These are phyloP conservation scores for Luvunga scandens DNA, from an alignment of 345 rosid species.

Conservation along the genomic window DNA sequence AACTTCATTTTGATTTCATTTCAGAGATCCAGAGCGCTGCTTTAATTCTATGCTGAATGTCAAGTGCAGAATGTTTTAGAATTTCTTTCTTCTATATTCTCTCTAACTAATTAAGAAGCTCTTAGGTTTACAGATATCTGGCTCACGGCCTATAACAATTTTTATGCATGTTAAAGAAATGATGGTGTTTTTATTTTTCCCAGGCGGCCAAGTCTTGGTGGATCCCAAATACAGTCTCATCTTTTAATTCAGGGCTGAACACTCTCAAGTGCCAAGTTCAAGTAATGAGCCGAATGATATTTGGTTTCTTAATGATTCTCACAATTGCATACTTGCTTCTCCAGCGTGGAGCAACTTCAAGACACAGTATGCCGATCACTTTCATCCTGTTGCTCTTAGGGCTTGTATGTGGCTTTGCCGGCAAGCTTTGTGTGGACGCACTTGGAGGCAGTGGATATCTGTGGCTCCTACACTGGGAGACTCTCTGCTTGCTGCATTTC, in stretches of 20 bases:
- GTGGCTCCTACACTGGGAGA: slow-evolving; percentile 80
- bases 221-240: slow-evolving; percentile 53
- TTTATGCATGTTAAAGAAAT: not conserved
- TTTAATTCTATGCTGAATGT: not conserved
- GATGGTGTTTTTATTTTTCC: slow-evolving; percentile 2
- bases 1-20: not conserved
- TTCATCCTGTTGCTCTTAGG: slow-evolving; percentile 70
- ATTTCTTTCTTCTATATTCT: not conserved
- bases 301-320: slow-evolving; percentile 64
- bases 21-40: not conserved
- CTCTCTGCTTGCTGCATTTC: slow-evolving; percentile 64
- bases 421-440: slow-evolving; percentile 79
- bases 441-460: slow-evolving; percentile 70
- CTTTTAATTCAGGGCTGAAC: slow-evolving; percentile 47
- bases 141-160: not conserved
- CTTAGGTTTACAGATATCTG: not conserved
- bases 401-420: slow-evolving; percentile 61
- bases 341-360: slow-evolving; percentile 58
- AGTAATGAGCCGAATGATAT: slow-evolving; percentile 60
- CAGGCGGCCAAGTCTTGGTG: slow-evolving; percentile 75
- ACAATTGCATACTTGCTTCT: slow-evolving; percentile 49
- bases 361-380: slow-evolving; percentile 70
- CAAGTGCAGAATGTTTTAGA: not conserved
- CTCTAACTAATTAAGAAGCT: not conserved
- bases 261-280: slow-evolving; percentile 51